Base-by-base conservation (phyloP, 1,139 yeast species). In the Eremothecium cymbalariae region DNA sequence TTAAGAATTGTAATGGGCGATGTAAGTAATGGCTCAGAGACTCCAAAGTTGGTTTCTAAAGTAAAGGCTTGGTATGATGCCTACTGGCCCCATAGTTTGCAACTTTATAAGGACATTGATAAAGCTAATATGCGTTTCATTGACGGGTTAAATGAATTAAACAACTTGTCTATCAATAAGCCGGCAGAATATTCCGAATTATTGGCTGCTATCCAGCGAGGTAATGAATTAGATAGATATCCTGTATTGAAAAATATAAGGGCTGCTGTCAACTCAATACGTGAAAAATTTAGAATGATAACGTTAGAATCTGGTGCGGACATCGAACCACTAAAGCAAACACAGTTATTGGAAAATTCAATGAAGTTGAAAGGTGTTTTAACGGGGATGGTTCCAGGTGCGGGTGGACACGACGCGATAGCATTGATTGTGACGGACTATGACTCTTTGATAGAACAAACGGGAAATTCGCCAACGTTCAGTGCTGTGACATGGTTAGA, bases 301-400 rank as follows among this genome's bases (percentile, higher is more conserved):
- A 82, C 96, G 0, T 41, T 47, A 2, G 65, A 67, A 26, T 69
- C 94, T 0, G 80, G 80, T 1, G 97, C 94, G 1, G 84, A 81
- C n/a, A 75, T 90, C 34, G 98, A 90, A 57, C 98, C 98, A 0
- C 60, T 57, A 2, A 63, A 68, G 15, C 98, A 93, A 60, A 83
- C 95, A 0, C 39, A 46, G 4, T 63, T 90, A 6, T 61, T 93
- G n/a, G 77, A 90, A 50, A 58, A 62, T 12, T 80, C 93, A 45
- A 47, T 57, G 14, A 39, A 48, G 16, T 45, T 82, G 13, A 64
- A 65, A 0, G 98, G 98, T 8, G 93, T 86, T 26, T 51, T 88
- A 15, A 94, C 95, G 0, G 96, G 95, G 8, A 93, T 90, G 20
- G 95, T 90, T 3, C 98, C 98, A 0, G 98, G 98, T 2, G 98